phyloP scores from a whole-genome alignment of 164 flowering plant species.

The Hamamelis virginiana region DNA sequence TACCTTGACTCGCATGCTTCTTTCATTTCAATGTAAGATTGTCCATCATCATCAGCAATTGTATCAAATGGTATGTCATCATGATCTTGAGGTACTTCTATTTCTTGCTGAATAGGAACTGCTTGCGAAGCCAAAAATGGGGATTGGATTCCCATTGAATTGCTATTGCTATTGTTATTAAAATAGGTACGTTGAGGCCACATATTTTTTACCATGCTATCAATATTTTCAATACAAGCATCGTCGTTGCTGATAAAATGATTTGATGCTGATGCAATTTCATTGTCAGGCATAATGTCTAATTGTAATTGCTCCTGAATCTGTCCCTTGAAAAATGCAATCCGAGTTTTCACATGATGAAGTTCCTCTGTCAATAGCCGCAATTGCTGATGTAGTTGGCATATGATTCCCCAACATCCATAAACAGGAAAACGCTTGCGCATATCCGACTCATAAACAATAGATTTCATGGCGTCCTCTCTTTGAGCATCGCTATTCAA shows the following conservation, averaged over 20 bases:
- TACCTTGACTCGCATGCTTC: constrained; percentile 11
- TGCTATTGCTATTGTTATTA: neutral
- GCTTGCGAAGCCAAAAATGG: neutral
- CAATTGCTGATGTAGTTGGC: neutral
- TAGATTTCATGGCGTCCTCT: constrained; percentile 18
- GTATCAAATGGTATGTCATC: constrained; percentile 1
- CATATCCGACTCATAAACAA: constrained; percentile 24
- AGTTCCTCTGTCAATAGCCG: neutral
- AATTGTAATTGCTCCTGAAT: neutral
- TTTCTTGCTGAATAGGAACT: neutral
- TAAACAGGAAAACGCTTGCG: constrained; percentile 13
- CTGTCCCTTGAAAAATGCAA: constrained; percentile 1
- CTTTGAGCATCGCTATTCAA: neutral
- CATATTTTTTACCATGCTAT: too few species aligned
- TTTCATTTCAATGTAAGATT: constrained; percentile 6
- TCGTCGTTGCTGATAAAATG: too few species aligned
- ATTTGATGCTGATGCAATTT: too few species aligned
- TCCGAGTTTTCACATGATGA: neutral
- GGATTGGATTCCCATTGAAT: neutral
- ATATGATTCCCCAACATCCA: constrained; percentile 19
- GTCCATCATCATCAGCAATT: constrained; percentile 7
- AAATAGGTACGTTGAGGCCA: neutral
- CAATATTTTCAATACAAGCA: too few species aligned
- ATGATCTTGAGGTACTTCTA: neutral
- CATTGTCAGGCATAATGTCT: neutral